A percentile compares a stretch with the other conserved stretches of the same genome.
phyloP scores from a whole-genome alignment of 106 monocot genomes.

The Dendrobium nobile region DNA sequence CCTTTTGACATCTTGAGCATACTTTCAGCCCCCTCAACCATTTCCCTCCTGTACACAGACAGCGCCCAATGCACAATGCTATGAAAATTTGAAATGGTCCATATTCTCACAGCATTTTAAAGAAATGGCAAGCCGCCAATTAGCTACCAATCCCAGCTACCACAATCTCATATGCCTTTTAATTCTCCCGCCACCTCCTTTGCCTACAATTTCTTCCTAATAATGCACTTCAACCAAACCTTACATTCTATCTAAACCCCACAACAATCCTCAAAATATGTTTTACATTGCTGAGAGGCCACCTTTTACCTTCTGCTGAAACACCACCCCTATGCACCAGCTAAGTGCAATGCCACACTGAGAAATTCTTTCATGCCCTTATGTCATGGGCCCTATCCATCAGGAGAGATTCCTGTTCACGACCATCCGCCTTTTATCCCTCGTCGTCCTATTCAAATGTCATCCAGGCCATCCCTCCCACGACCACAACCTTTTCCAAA shows the following conservation, averaged over 20 bases:
- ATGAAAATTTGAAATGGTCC: slow-evolving; percentile 5
- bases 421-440: not conserved
- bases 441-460: slow-evolving; percentile 3
- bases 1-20: slow-evolving; percentile 9
- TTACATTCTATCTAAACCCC: slow-evolving; percentile 16
- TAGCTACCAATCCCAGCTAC: slow-evolving; percentile 13
- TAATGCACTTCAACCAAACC: slow-evolving; percentile 16
- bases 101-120: slow-evolving; percentile 16
- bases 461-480: slow-evolving; percentile 12
- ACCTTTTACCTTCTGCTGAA: slow-evolving; percentile 2
- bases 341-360: not conserved
- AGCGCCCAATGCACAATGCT: not conserved
- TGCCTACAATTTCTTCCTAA: slow-evolving; percentile 14
- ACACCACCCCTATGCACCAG: not conserved
- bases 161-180: slow-evolving; percentile 5
- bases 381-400: slow-evolving; percentile 6
- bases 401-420: slow-evolving; percentile 10
- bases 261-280: slow-evolving; percentile 16
- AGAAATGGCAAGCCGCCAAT: slow-evolving; percentile 8
- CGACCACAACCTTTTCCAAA: not conserved
- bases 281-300: slow-evolving; percentile 10
- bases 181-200: slow-evolving; percentile 13
- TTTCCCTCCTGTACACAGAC: slow-evolving; percentile 10
- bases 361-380: slow-evolving; percentile 10
- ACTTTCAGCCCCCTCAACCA: slow-evolving; percentile 22